Percentiles rank a stretch among this genome's conserved stretches.
phyloP scores from a whole-genome alignment of 768 basidiomycete species.

The Crucibulum laeve region DNA sequence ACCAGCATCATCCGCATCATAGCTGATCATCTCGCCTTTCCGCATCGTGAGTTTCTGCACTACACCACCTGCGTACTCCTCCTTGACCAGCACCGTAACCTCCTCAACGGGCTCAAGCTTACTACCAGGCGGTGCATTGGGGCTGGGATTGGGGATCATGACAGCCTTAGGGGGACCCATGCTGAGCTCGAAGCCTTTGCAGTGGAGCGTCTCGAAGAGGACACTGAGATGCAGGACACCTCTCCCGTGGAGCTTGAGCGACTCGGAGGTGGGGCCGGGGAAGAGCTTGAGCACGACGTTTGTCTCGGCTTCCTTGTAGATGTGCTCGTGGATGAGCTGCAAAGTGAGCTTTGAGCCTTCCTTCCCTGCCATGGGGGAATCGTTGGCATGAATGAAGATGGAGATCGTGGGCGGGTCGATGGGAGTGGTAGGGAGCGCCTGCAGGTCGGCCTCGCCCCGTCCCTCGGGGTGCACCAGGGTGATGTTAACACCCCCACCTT shows the following conservation, averaged over 20 bases:
- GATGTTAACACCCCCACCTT: slow-evolving; percentile 41
- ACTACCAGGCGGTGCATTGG: slow-evolving; percentile 30
- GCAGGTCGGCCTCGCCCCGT: slow-evolving; percentile 35
- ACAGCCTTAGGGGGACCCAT: slow-evolving; percentile 47
- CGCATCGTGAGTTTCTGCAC: no score
- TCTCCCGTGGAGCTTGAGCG: slow-evolving; percentile 42
- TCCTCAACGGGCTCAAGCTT: no score
- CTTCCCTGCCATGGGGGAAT: slow-evolving; percentile 39
- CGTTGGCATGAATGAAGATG: slow-evolving; percentile 43
- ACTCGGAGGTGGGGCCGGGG: slow-evolving; percentile 45
- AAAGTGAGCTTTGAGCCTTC: slow-evolving; percentile 47
- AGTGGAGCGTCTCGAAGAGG: slow-evolving; percentile 41
- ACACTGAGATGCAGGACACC: slow-evolving; percentile 48
- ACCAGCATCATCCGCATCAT: no score
- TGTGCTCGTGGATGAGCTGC: slow-evolving; percentile 42
- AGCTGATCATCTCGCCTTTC: no score
- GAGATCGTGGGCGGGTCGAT: no score
- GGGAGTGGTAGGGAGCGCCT: slow-evolving; percentile 38
- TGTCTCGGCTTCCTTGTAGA: slow-evolving; percentile 45
- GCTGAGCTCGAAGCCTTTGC: slow-evolving; percentile 45
- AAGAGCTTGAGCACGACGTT: slow-evolving; percentile 45
- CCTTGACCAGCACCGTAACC: slow-evolving; percentile 38
- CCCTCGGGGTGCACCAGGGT: slow-evolving; percentile 40
- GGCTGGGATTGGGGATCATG: slow-evolving; percentile 35
- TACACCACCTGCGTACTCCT: slow-evolving; percentile 42